phyloP scores from a whole-genome alignment of 1,284 basidiomycete species.

The Rhodofomes roseus region DNA sequence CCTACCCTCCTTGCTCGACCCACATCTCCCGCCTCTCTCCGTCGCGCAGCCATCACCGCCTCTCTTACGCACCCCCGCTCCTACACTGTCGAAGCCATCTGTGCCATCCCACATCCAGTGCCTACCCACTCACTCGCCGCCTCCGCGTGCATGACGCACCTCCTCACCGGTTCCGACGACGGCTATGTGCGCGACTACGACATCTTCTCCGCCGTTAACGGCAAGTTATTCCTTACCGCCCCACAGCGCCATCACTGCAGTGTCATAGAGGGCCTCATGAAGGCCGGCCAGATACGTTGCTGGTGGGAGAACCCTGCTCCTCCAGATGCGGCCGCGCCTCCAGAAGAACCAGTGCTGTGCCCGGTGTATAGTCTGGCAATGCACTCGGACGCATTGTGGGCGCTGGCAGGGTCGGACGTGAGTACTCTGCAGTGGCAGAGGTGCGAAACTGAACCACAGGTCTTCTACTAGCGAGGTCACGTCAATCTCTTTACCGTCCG shows the following conservation, averaged over 20 bases:
- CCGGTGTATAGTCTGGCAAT: conserved; percentile 86
- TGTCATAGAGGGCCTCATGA: conserved; percentile 90
- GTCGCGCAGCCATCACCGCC: conserved; percentile 30
- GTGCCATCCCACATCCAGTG: conserved; percentile 85
- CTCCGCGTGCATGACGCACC: conserved; percentile 84
- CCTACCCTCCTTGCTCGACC: conserved; percentile 45
- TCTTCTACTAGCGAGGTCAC: conserved; percentile 65
- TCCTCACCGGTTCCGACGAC: conserved; percentile 90
- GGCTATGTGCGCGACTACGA: conserved; percentile 95
- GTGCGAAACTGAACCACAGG: background rate
- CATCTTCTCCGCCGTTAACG: conserved; percentile 85
- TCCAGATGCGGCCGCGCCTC: conserved; percentile 22
- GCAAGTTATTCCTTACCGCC: conserved; percentile 83
- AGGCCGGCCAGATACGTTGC: conserved; percentile 80
- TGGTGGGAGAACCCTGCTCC: conserved; percentile 85
- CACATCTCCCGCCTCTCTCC: conserved; percentile 59
- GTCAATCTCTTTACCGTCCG: conserved; percentile 92
- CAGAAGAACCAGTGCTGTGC: conserved; percentile 50
- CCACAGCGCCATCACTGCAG: conserved; percentile 88
- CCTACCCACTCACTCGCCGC: conserved; percentile 85
- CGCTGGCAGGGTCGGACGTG: conserved; percentile 82
- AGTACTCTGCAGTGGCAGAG: conserved; percentile 22
- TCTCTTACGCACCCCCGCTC: conserved; percentile 41
- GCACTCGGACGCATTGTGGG: conserved; percentile 90
- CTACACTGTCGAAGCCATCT: conserved; percentile 89